These are phyloP conservation scores for Penicillium robsamsonii DNA, from an alignment of 495 filamentous ascomycete species.

Conservation along the genomic window DNA sequence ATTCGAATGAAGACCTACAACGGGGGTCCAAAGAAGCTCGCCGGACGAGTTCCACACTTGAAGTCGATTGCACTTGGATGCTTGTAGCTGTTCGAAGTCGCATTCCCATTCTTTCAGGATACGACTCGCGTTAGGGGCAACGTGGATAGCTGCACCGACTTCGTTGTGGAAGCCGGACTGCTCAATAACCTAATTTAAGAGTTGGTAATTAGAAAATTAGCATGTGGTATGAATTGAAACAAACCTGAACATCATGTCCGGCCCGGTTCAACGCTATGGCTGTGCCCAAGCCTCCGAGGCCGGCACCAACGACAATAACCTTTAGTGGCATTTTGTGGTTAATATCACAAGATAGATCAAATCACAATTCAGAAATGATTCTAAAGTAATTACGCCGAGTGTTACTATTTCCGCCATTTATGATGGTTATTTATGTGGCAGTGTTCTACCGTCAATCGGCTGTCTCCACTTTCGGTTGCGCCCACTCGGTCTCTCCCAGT, in stretches of 20 bases:
- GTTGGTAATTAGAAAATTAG: too few relatives aligned
- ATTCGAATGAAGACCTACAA: too few relatives aligned
- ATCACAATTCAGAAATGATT: too few relatives aligned
- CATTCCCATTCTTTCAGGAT: slow-evolving; percentile 48
- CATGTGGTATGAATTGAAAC: background rate
- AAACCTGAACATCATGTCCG: slow-evolving; percentile 50
- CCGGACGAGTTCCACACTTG: slow-evolving; percentile 18
- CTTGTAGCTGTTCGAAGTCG: slow-evolving; percentile 33
- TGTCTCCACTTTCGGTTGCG: too few relatives aligned
- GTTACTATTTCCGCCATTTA: too few relatives aligned
- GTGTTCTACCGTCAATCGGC: too few relatives aligned
- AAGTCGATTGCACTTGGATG: slow-evolving; percentile 14
- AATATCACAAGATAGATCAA: too few relatives aligned
- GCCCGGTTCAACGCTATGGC: slow-evolving; percentile 52
- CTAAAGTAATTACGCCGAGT: too few relatives aligned
- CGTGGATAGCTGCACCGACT: slow-evolving; percentile 53
- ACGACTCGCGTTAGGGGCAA: slow-evolving; percentile 48
- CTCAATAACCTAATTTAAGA: slow-evolving; percentile 42
- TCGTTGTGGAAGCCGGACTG: slow-evolving; percentile 49
- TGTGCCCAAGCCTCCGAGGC: slow-evolving; percentile 56
- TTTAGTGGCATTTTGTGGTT: slow-evolving; percentile 30
- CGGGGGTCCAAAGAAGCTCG: background rate
- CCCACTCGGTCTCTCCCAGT: too few relatives aligned
- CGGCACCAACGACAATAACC: too few relatives aligned
- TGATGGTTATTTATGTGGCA: too few relatives aligned